Conservation (phyloP, 225 moss, liverwort and hornwort species). For the Polytrichum commune region DNA sequence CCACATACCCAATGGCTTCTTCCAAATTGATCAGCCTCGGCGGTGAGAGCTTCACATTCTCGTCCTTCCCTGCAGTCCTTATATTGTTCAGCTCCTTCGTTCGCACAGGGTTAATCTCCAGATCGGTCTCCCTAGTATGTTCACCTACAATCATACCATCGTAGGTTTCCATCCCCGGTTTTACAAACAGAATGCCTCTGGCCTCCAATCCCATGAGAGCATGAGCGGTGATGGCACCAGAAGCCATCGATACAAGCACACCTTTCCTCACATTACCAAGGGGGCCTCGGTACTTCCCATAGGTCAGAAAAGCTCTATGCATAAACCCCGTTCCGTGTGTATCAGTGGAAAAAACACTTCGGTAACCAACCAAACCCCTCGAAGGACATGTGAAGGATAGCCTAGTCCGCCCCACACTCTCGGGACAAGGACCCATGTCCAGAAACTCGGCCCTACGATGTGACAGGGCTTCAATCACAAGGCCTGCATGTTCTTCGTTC, state of each 20-base stretch:
- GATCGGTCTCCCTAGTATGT: constrained; percentile 89
- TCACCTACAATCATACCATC: constrained; percentile 99
- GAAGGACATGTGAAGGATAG: constrained; percentile 88
- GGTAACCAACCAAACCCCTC: constrained; percentile 93
- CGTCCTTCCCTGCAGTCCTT: constrained; percentile 90
- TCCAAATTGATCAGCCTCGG: constrained; percentile 85
- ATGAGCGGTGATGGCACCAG: constrained; percentile 80
- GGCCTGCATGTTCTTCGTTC: constrained; percentile 90
- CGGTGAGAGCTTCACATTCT: constrained; percentile 87
- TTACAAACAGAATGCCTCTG: constrained; percentile 87
- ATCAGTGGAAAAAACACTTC: constrained; percentile 91
- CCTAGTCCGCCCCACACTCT: constrained; percentile 85
- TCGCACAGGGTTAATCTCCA: constrained; percentile 46
- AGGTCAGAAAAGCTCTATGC: constrained; percentile 85
- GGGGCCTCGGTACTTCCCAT: constrained; percentile 83
- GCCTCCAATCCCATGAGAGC: constrained; percentile 91
- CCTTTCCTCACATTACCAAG: constrained; percentile 97
- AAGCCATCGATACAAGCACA: constrained; percentile 87
- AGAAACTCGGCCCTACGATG: constrained; percentile 92
- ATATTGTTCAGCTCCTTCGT: constrained; percentile 84
- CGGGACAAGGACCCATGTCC: constrained; percentile 93
- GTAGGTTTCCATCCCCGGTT: constrained; percentile 95
- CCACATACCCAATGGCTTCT: constrained; percentile 95
- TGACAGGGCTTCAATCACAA: constrained; percentile 88
- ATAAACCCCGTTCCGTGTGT: constrained; percentile 95